Percentiles rank a stretch among this genome's conserved stretches.
These are phyloP conservation scores for Thuidium tamariscinum DNA, from an alignment of 225 moss, liverwort and hornwort genomes.

Conservation along the genomic window DNA sequence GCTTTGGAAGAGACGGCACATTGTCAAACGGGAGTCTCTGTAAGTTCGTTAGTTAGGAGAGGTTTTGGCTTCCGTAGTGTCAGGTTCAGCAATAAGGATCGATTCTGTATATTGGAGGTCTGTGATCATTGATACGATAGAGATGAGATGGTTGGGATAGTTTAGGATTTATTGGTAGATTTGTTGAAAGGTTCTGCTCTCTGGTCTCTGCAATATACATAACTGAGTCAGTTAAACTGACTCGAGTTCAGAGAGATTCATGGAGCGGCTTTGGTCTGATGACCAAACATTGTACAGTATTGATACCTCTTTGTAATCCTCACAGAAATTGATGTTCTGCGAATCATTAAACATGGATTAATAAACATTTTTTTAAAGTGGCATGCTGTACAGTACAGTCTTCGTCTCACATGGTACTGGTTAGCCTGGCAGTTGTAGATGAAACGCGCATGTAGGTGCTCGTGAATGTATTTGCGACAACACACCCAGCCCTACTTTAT, in stretches of 20 bases:
- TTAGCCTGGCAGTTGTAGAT: background rate
- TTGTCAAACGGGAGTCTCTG: constrained; percentile 5
- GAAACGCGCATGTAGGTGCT: background rate
- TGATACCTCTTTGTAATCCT: background rate
- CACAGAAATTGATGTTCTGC: background rate
- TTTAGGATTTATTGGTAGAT: background rate
- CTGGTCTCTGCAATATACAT: background rate
- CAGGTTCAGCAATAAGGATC: background rate
- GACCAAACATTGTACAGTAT: background rate
- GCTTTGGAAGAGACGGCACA: constrained; percentile 47
- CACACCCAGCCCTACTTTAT: background rate
- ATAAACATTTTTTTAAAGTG: background rate
- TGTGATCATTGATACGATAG: background rate
- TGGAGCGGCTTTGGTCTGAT: background rate
- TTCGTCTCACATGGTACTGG: background rate
- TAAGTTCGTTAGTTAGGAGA: background rate
- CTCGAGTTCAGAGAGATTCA: background rate
- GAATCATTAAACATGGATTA: background rate
- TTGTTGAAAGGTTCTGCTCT: background rate
- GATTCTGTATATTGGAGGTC: background rate
- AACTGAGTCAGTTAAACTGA: too few relatives aligned
- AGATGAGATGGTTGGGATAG: background rate
- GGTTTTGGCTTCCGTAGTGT: background rate
- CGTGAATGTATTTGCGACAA: background rate
- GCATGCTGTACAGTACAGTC: background rate